Conservation (phyloP, 1,139 yeast species). For the Eremothecium gossypii region DNA sequence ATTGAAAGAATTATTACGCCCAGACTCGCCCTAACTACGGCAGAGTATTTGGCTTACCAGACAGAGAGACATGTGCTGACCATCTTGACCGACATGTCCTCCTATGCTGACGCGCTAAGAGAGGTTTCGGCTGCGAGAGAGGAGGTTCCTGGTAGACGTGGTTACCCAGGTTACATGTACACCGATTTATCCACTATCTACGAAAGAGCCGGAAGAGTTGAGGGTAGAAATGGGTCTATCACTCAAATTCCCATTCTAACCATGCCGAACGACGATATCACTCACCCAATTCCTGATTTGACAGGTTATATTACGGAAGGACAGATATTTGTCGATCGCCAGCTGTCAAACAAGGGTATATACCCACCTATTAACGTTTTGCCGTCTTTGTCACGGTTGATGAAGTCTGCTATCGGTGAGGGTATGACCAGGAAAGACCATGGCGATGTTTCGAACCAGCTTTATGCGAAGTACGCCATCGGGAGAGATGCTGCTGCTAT, state of each 20-base stretch:
- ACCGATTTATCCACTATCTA: conserved; percentile 97
- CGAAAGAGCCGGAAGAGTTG: conserved; percentile 99
- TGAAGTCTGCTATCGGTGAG: conserved; percentile 99
- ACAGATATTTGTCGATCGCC: conserved; percentile 95
- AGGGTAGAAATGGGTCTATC: conserved; percentile 98
- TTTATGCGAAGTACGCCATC: conserved; percentile 97
- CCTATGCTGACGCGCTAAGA: conserved; percentile 98
- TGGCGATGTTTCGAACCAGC: conserved; percentile 97
- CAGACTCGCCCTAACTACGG: conserved; percentile 97
- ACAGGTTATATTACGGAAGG: conserved; percentile 99
- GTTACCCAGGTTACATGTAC: conserved; percentile 99
- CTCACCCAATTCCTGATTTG: conserved; percentile 99
- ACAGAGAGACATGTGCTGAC: conserved; percentile 98
- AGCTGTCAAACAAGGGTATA: conserved; percentile 88
- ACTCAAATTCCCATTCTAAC: conserved; percentile 98
- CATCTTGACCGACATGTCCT: conserved; percentile 96
- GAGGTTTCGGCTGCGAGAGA: conserved; percentile 99
- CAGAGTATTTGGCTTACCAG: conserved; percentile 96
- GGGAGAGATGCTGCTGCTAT: conserved; percentile 99
- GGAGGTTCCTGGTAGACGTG: conserved; percentile 99
- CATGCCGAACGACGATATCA: conserved; percentile 99
- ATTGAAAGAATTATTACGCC: conserved; percentile 99
- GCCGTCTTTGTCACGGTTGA: conserved; percentile 93
- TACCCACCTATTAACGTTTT: conserved; percentile 98
- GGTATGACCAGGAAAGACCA: conserved; percentile 99